phyloP scores from a whole-genome alignment of 1,284 basidiomycete species.

The Lentinula novae-zelandiae region DNA sequence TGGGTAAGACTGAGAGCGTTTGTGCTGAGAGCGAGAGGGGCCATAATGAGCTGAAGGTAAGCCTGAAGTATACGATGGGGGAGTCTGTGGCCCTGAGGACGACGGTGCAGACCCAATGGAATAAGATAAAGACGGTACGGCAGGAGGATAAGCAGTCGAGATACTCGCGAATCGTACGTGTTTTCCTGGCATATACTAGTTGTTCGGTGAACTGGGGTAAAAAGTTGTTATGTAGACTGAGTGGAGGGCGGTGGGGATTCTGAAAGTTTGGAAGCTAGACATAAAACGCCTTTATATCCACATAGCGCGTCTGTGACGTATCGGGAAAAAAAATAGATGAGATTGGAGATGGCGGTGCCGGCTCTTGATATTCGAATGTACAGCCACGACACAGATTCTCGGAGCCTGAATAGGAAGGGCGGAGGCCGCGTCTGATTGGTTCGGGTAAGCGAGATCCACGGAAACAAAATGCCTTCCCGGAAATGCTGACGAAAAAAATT shows the following conservation, averaged over 20 bases:
- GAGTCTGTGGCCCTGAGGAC: background rate
- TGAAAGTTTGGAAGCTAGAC: background rate
- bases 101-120: background rate
- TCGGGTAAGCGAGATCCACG: background rate
- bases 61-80: background rate
- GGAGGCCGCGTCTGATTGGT: background rate
- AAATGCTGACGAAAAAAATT: background rate
- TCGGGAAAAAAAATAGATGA: background rate
- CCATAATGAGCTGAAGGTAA: background rate
- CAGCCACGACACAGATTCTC: background rate
- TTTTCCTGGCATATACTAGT: constrained; percentile 23
- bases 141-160: constrained; percentile 19
- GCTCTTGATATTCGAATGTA: background rate
- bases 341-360: background rate
- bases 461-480: background rate
- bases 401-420: constrained; percentile 1
- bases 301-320: background rate
- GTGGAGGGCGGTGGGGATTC: background rate
- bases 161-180: constrained; percentile 30
- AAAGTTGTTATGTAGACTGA: background rate
- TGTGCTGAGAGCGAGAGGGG: background rate
- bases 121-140: constrained; percentile 14
- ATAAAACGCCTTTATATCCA: background rate
- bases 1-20: constrained; percentile 2
- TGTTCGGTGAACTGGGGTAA: background rate